phyloP scores from a whole-genome alignment of 345 rosid species.

The Trapa incisa region DNA sequence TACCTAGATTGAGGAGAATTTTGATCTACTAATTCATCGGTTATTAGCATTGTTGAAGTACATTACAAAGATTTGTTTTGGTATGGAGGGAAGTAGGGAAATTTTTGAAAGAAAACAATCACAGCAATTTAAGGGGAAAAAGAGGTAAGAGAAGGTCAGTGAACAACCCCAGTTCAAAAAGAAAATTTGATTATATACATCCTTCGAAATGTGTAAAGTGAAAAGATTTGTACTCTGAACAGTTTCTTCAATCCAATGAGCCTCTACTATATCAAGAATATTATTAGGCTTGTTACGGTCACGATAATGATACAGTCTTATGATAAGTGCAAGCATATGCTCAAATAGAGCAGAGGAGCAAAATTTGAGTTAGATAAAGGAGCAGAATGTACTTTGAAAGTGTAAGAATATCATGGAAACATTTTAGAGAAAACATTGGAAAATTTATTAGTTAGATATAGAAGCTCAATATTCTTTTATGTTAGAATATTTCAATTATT shows the following conservation, averaged over 20 bases:
- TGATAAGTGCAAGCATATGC: background rate
- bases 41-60: too few relatives aligned
- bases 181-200: too few relatives aligned
- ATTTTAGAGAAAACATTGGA: background rate
- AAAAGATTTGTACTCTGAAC: background rate
- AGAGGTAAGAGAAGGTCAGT: too few relatives aligned
- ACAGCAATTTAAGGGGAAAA: too few relatives aligned
- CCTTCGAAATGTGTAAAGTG: too few relatives aligned
- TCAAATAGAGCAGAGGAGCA: background rate
- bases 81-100: too few relatives aligned
- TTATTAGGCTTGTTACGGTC: background rate
- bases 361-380: background rate
- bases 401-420: background rate
- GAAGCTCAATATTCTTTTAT: background rate
- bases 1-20: too few relatives aligned
- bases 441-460: background rate
- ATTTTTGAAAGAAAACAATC: too few relatives aligned
- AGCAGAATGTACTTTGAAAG: background rate
- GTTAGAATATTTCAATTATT: background rate
- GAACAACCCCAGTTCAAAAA: too few relatives aligned
- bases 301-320: background rate
- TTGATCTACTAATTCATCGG: too few relatives aligned
- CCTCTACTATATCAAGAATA: background rate
- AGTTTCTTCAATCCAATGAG: background rate
- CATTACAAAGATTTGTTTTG: too few relatives aligned